Evolutionary conservation across 495 filamentous ascomycete species (phyloP), one percentile per base, ranked within the genome.

Genomic region (Trichoderma erinaceum): DNA sequence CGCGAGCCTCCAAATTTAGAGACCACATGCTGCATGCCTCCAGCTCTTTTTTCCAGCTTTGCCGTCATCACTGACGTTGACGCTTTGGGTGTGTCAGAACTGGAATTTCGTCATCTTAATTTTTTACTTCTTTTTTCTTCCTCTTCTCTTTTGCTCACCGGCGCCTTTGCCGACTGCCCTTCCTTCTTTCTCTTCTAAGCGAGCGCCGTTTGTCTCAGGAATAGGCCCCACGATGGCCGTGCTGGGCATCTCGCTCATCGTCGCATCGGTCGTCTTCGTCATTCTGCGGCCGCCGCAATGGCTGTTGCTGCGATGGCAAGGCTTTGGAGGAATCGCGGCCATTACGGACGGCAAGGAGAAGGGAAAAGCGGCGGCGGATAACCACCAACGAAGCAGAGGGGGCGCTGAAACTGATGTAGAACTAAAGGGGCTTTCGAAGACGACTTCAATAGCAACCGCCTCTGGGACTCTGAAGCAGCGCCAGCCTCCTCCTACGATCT

Each of bases 191-290:
- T 38, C 13, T 38, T n/a, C n/a, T 12, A 43, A 11, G 63, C 66
- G 27, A 63, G 23, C 16, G 29, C 58, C 56, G 41, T 25, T 38
- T 23, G 41, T 48, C 48, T 66, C 65, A 58, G 44, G 1, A 63
- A 64, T 1, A 4, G 29, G 35, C 35, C 67, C 65, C 71, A 71
- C 41, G 8, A 86, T 85, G 83, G 80, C 77, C 71, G 74, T 84
- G 68, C 69, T 88, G 25, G 85, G 83, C 66, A 71, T 86, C 65
- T 83, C 84, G 7, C 72, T 86, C 25, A 75, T 87, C 69, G 72
- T 86, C 67, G 84, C 81, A 23, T 85, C 85, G 0, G 67, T 86
- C 44, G 76, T 86, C 16, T 79, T 83, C 64, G 72, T 85, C 66
- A 77, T 80, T 66, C 81, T 85, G 67, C 77, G 77, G 65, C 79